Percentiles rank a stretch among this genome's conserved stretches.
phyloP scores from a whole-genome alignment of 2,329 filamentous ascomycete genomes.

The Tolypocladium guangdongense region DNA sequence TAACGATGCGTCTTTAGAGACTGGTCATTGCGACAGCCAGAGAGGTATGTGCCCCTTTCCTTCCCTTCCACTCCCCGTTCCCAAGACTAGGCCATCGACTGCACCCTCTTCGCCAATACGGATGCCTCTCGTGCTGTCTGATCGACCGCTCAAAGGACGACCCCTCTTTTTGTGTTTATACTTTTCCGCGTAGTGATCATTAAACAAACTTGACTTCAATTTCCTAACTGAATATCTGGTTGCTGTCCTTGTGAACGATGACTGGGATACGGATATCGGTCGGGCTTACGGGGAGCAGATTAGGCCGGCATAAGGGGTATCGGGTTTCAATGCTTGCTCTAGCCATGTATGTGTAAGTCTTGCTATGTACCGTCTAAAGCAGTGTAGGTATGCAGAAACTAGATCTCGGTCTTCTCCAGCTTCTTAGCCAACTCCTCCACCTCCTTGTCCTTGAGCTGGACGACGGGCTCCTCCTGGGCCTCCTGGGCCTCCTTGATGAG shows the following conservation, averaged over 20 bases:
- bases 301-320: constrained; percentile 13
- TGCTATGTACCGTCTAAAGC: constrained; percentile 3
- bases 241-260: not conserved
- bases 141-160: not conserved
- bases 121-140: not conserved
- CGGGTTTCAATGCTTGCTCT: constrained; percentile 15
- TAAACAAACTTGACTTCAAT: not conserved
- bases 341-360: constrained; percentile 3
- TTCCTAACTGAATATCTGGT: too few relatives aligned
- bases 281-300: not conserved
- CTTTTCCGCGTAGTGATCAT: not conserved
- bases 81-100: not conserved
- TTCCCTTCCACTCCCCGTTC: not conserved
- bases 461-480: constrained; percentile 63
- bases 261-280: not conserved
- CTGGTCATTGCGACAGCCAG: constrained; percentile 7
- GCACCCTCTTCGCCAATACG: not conserved
- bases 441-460: constrained; percentile 59
- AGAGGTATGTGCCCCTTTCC: constrained; percentile 12
- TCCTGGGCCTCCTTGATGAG: constrained; percentile 57
- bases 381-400: constrained; percentile 6
- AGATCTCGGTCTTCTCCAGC: constrained; percentile 60
- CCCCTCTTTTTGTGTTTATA: not conserved
- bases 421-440: constrained; percentile 72
- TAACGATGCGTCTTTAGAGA: constrained; percentile 9